These are phyloP conservation scores for Nidularia pulvinata DNA, from an alignment of 768 basidiomycete genomes.

Conservation along the genomic window DNA sequence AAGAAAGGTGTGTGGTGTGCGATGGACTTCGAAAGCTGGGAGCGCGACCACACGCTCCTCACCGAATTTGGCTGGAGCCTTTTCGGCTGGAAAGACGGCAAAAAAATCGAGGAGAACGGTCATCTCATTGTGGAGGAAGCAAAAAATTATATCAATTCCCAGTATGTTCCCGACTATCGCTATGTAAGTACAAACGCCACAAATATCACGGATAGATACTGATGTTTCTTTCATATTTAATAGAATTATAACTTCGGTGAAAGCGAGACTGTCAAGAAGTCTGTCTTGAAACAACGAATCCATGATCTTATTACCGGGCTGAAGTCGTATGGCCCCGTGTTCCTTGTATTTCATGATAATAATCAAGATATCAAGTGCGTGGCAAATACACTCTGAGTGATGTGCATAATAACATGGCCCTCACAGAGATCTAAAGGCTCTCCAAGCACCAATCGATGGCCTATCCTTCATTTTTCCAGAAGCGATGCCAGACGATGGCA, in stretches of 20 bases:
- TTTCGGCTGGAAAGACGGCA: conserved; percentile 53
- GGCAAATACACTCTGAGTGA: not conserved
- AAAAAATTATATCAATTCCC: conserved; percentile 51
- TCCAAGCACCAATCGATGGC: conserved; percentile 53
- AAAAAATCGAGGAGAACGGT: conserved; percentile 44
- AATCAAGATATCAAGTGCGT: conserved; percentile 74
- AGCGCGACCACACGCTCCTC: conserved; percentile 66
- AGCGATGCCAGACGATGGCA: conserved; percentile 41
- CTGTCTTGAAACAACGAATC: conserved; percentile 52
- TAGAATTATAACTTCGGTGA: conserved; percentile 71
- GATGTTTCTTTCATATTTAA: not conserved
- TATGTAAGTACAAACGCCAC: conserved; percentile 35
- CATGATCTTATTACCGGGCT: conserved; percentile 39
- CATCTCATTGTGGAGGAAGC: conserved; percentile 71
- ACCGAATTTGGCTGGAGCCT: conserved; percentile 86
- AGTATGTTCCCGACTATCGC: conserved; percentile 63
- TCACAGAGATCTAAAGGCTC: conserved; percentile 51
- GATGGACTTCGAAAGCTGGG: conserved; percentile 86
- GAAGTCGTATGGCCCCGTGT: conserved; percentile 54
- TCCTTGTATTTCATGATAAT: conserved; percentile 81
- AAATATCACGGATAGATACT: too few relatives aligned
- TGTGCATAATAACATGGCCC: not conserved
- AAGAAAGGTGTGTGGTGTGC: conserved; percentile 75
- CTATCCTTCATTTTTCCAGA: conserved; percentile 62
- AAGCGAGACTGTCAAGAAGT: conserved; percentile 52